Percentiles rank a stretch among this genome's conserved stretches.
phyloP scores from a whole-genome alignment of 805 yeast genomes.

The Myxozyma melibiosi region DNA sequence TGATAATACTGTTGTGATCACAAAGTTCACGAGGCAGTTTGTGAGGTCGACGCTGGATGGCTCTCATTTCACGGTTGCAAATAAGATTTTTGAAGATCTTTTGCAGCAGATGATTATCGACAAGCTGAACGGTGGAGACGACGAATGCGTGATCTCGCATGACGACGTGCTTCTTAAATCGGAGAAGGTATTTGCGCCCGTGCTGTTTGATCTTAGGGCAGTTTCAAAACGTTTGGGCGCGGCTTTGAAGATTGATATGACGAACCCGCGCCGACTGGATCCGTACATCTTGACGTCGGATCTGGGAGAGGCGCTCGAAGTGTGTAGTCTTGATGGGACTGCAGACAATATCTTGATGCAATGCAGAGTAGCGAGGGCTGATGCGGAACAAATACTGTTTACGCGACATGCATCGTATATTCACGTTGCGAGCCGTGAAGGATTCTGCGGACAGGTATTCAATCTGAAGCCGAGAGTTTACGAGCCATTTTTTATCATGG shows the following conservation, averaged over 20 bases:
- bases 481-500: constrained; percentile 21
- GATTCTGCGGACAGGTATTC: constrained; percentile 14
- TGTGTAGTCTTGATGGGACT: constrained; percentile 14
- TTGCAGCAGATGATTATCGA: constrained; percentile 11
- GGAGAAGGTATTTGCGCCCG: not conserved
- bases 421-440: constrained; percentile 8
- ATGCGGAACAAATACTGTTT: not conserved
- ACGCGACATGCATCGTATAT: constrained; percentile 14
- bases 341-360: constrained; percentile 14
- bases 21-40: constrained; percentile 13
- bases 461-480: constrained; percentile 10
- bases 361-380: constrained; percentile 4
- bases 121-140: not conserved
- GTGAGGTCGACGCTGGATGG: not conserved
- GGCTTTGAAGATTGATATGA: constrained; percentile 2
- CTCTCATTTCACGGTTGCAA: constrained; percentile 12
- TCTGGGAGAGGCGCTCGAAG: constrained; percentile 8
- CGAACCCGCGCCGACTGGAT: constrained; percentile 6
- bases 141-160: not conserved
- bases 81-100: constrained; percentile 9
- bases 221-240: not conserved
- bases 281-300: constrained; percentile 17
- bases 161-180: constrained; percentile 1
- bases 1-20: constrained; percentile 79
- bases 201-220: constrained; percentile 3